A percentile compares a stretch with the other conserved stretches of the same genome.
Conservation (phyloP, 257 asterid species). For the Galeopsis tetrahit region DNA sequence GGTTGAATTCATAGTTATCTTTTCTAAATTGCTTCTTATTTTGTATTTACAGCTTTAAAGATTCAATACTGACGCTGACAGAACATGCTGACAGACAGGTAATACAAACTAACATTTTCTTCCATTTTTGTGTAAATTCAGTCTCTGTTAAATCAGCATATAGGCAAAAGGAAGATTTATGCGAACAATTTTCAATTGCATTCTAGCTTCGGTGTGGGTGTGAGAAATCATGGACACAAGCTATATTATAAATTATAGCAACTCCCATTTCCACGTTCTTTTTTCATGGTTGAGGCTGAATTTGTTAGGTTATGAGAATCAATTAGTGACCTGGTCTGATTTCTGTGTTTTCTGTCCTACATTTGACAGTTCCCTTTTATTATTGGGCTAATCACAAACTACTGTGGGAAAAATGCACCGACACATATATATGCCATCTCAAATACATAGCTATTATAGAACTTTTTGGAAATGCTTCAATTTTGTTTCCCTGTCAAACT, state of each 20-base stretch:
- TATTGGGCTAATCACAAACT: neutral
- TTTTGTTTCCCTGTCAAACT: slow-evolving; percentile 1
- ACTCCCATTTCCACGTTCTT: neutral
- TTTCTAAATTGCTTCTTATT: slow-evolving; percentile 31
- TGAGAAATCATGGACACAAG: slow-evolving; percentile 6
- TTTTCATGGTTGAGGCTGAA: neutral
- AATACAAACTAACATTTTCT: slow-evolving; percentile 19
- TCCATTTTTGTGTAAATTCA: slow-evolving; percentile 14
- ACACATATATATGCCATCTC: neutral
- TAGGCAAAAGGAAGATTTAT: neutral
- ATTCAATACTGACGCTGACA: slow-evolving; percentile 52
- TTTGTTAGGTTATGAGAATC: slow-evolving; percentile 3
- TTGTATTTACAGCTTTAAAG: slow-evolving; percentile 51
- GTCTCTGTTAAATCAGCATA: slow-evolving; percentile 22
- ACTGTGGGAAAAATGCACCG: neutral
- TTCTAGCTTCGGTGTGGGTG: neutral
- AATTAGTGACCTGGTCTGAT: slow-evolving; percentile 1
- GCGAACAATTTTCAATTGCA: slow-evolving; percentile 11
- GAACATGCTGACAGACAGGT: slow-evolving; percentile 61
- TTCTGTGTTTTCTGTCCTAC: slow-evolving; percentile 16
- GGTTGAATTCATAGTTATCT: slow-evolving; percentile 7
- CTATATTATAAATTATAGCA: neutral
- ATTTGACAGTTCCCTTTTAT: slow-evolving; percentile 7
- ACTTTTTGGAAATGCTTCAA: neutral
- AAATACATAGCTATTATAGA: neutral